Evolutionary conservation across 2,329 filamentous ascomycete genomes (phyloP).

Genomic region (Chrysosphaeria jannelii): DNA sequence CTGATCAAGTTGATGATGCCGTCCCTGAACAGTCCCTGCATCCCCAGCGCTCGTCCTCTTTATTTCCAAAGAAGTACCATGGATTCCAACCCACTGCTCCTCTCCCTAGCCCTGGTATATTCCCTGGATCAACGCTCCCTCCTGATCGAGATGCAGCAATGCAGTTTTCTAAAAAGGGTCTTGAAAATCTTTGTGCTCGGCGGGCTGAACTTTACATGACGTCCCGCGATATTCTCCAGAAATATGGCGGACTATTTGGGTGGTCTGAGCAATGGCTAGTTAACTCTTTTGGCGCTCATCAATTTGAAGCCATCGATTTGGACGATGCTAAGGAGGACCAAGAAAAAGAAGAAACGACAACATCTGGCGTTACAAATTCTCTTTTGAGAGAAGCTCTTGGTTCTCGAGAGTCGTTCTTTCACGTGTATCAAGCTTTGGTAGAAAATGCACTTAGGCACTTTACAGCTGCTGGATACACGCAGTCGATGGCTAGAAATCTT

Average conservation of each 20-base stretch:
- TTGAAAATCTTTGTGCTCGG: constrained; percentile 56
- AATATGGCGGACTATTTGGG: constrained; percentile 35
- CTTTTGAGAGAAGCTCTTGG: constrained; percentile 29
- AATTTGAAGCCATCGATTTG: constrained; percentile 27
- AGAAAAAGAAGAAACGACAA: constrained; percentile 2
- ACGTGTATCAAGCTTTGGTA: constrained; percentile 46
- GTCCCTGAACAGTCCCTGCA: constrained; percentile 44
- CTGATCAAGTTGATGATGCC: constrained; percentile 29
- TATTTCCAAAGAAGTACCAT: constrained; percentile 12
- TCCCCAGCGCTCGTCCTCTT: constrained; percentile 31
- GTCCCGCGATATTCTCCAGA: constrained; percentile 51
- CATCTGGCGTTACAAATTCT: constrained; percentile 20
- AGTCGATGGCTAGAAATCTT: constrained; percentile 48
- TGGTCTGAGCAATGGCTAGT: constrained; percentile 56
- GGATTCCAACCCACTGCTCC: constrained; percentile 10
- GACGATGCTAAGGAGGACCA: constrained; percentile 10
- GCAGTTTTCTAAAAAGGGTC: constrained; percentile 26
- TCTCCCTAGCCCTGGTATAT: constrained; percentile 18
- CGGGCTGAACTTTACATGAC: constrained; percentile 58
- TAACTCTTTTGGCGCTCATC: constrained; percentile 23
- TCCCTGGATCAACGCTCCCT: too few relatives aligned
- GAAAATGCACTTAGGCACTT: constrained; percentile 63
- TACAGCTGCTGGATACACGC: constrained; percentile 43
- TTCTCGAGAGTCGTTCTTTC: constrained; percentile 31
- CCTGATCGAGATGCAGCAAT: constrained; percentile 11